These are phyloP conservation scores for Leccinum fallax DNA, from an alignment of 1,284 basidiomycete genomes.

Conservation along the genomic window DNA sequence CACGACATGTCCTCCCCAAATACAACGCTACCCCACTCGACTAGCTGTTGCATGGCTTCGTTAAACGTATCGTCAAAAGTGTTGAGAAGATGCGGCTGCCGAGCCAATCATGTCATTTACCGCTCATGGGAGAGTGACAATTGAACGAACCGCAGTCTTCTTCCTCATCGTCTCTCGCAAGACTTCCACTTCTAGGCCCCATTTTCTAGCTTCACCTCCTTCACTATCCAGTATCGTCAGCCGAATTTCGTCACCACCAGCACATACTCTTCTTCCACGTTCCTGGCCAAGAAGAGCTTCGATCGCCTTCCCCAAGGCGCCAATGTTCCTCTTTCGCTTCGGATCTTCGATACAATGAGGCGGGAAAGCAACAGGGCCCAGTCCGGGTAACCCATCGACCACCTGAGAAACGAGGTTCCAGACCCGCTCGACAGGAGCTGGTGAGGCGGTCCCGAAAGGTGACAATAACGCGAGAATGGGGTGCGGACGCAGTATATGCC, in stretches of 20 bases:
- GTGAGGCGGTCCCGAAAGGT: constrained; percentile 41
- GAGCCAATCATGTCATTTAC: constrained; percentile 20
- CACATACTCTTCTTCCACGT: constrained; percentile 73
- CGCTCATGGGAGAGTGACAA: constrained; percentile 11
- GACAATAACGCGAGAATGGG: constrained; percentile 50
- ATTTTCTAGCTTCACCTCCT: constrained; percentile 72
- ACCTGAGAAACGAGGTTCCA: constrained; percentile 49
- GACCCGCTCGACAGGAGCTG: constrained; percentile 44
- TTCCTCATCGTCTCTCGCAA: constrained; percentile 57
- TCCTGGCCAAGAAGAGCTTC: constrained; percentile 69
- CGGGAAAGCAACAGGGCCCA: constrained; percentile 79
- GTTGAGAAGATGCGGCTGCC: constrained; percentile 52
- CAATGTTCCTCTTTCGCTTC: constrained; percentile 76
- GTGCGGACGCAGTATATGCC: constrained; percentile 72
- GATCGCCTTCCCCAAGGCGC: constrained; percentile 74
- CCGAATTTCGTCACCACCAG: constrained; percentile 45
- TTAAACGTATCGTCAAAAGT: constrained; percentile 74
- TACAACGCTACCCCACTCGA: constrained; percentile 80
- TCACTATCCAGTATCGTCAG: constrained; percentile 43
- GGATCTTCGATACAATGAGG: constrained; percentile 86
- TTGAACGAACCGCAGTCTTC: constrained; percentile 53
- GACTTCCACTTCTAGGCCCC: constrained; percentile 65
- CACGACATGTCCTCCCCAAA: constrained; percentile 71
- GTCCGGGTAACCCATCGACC: constrained; percentile 74
- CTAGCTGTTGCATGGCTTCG: constrained; percentile 82